phyloP scores from a whole-genome alignment of 306 rosid genomes.

The Lupinus albus region DNA sequence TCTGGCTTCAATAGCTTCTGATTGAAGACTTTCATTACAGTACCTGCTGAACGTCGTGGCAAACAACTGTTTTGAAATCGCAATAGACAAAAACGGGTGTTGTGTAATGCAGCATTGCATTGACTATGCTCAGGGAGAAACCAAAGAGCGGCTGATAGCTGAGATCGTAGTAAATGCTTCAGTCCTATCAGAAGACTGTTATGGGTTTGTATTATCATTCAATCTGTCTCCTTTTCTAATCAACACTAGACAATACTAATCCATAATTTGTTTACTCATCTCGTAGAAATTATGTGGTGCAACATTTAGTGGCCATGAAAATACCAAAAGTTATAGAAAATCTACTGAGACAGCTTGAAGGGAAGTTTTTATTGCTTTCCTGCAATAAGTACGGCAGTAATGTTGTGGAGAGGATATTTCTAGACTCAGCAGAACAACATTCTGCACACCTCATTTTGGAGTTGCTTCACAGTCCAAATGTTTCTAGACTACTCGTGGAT shows the following conservation, averaged over 20 bases:
- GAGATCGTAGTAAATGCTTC: slow-evolving; percentile 42
- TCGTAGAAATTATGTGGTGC: slow-evolving; percentile 64
- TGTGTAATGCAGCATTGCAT: slow-evolving; percentile 58
- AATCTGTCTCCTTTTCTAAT: background rate
- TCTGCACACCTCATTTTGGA: slow-evolving; percentile 42
- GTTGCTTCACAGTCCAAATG: slow-evolving; percentile 36
- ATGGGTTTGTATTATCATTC: slow-evolving; percentile 50
- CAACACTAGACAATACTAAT: background rate
- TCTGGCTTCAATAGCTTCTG: slow-evolving; percentile 34
- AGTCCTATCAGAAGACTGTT: slow-evolving; percentile 47
- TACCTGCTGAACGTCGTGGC: slow-evolving; percentile 45
- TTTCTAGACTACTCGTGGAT: slow-evolving; percentile 49
- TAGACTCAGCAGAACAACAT: slow-evolving; percentile 35
- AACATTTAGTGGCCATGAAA: slow-evolving; percentile 47
- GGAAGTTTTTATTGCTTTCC: slow-evolving; percentile 46
- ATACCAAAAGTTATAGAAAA: slow-evolving; percentile 35
- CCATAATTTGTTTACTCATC: background rate
- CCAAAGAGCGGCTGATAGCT: slow-evolving; percentile 37
- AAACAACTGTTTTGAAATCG: slow-evolving; percentile 41
- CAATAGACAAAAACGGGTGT: slow-evolving; percentile 58
- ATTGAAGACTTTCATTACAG: slow-evolving; percentile 42
- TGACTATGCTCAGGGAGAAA: slow-evolving; percentile 43
- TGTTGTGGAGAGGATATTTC: slow-evolving; percentile 62
- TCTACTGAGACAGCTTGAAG: slow-evolving; percentile 45
- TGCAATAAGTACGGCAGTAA: slow-evolving; percentile 58